These are phyloP conservation scores for Hypoxylon fuscum DNA, from an alignment of 495 filamentous ascomycete species.

Conservation along the genomic window DNA sequence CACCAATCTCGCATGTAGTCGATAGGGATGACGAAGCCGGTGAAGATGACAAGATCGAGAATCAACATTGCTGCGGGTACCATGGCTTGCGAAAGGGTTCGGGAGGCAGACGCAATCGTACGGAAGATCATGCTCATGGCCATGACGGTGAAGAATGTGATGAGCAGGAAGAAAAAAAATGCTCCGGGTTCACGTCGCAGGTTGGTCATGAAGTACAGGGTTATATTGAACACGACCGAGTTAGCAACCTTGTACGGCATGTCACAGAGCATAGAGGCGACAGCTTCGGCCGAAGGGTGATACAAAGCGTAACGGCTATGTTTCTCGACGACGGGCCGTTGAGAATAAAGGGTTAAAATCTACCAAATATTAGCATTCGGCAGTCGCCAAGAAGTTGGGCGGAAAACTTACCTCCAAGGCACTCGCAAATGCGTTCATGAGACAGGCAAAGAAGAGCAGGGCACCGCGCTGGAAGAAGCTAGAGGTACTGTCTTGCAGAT, in stretches of 20 bases:
- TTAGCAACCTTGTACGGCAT: conserved; percentile 73
- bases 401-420: conserved; percentile 68
- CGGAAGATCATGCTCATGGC: conserved; percentile 86
- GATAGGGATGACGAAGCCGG: conserved; percentile 86
- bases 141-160: conserved; percentile 72
- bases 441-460: conserved; percentile 85
- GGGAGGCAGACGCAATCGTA: conserved; percentile 79
- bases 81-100: conserved; percentile 84
- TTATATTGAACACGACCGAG: conserved; percentile 67
- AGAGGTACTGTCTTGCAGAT: conserved; percentile 66
- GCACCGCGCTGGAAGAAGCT: conserved; percentile 84
- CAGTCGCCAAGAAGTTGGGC: not conserved
- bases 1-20: conserved; percentile 83
- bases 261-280: conserved; percentile 84
- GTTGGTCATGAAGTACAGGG: conserved; percentile 88
- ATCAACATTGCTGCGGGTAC: conserved; percentile 85
- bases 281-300: conserved; percentile 86
- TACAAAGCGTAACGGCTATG: conserved; percentile 91
- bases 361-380: conserved; percentile 31
- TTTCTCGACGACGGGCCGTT: conserved; percentile 93
- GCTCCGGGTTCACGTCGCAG: conserved; percentile 77
- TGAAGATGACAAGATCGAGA: conserved; percentile 84
- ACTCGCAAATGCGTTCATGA: conserved; percentile 85
- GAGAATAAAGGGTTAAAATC: conserved; percentile 84
- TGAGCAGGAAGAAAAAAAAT: conserved; percentile 84